These are phyloP conservation scores for Paramecium tetraurelia DNA, from an alignment of 73 alveolate species.

Conservation along the genomic window DNA sequence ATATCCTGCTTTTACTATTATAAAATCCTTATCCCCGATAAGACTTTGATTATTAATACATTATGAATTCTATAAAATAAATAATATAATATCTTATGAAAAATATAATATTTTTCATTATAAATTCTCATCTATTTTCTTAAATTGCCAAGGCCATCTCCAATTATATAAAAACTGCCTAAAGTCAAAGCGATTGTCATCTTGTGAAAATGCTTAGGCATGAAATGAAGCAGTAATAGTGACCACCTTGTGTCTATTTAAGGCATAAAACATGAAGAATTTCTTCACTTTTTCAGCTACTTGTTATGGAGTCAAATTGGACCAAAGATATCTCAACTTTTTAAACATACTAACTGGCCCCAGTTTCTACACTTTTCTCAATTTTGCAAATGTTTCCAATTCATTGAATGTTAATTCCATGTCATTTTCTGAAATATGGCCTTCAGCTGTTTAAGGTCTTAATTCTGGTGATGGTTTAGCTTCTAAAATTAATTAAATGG, in stretches of 20 bases:
- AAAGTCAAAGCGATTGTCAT: constrained; percentile 91
- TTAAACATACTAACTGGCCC: constrained; percentile 91
- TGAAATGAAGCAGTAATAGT: constrained; percentile 91
- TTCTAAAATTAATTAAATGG: constrained; percentile 53
- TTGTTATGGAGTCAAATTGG: constrained; percentile 63
- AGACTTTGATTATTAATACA: not conserved
- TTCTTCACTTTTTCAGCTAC: constrained; percentile 86
- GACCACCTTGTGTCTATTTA: constrained; percentile 82
- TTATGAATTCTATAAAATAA: not conserved
- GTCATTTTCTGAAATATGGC: constrained; percentile 74
- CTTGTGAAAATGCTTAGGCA: constrained; percentile 90
- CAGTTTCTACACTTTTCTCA: constrained; percentile 73
- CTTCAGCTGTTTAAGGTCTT: constrained; percentile 4
- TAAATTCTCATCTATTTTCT: constrained; percentile 80
- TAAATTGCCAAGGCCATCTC: constrained; percentile 83
- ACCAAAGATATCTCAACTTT: constrained; percentile 78
- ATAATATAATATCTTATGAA: not conserved
- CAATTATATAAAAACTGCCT: constrained; percentile 85
- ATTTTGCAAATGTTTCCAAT: constrained; percentile 75
- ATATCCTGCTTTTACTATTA: constrained; percentile 23
- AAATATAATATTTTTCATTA: not conserved
- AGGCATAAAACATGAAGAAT: constrained; percentile 78
- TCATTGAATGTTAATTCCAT: constrained; percentile 92
- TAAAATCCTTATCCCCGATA: not conserved
- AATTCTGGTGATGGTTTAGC: constrained; percentile 51